Evolutionary conservation across 441 rosid species (phyloP).

Genomic region (Rhodomyrtus psidioides): DNA sequence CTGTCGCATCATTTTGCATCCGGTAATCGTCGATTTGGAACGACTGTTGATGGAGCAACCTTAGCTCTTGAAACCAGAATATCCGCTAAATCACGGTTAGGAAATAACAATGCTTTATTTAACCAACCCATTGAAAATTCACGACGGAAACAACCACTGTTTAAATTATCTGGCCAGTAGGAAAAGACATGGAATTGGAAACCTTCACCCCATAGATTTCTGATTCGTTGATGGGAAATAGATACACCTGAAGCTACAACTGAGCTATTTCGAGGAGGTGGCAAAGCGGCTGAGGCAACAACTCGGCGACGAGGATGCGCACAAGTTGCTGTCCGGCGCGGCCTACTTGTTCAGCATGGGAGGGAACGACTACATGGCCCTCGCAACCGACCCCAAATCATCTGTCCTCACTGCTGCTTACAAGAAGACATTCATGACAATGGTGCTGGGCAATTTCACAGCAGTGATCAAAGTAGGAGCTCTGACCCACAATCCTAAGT

Average conservation of each 20-base stretch:
- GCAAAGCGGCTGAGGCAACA: not conserved
- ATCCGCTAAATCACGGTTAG: not conserved
- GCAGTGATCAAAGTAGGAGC: constrained; percentile 4
- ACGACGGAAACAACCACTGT: not conserved
- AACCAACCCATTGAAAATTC: not conserved
- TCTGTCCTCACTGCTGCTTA: not conserved
- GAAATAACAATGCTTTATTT: not conserved
- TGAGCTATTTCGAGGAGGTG: constrained; percentile 12
- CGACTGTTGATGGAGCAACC: not conserved
- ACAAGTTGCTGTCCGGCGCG: constrained; percentile 2
- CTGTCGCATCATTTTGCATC: not conserved
- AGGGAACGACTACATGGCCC: constrained; percentile 15
- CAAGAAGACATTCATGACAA: not conserved
- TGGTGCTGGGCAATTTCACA: constrained; percentile 15
- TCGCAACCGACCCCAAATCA: not conserved
- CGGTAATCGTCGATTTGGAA: not conserved
- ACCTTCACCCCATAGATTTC: not conserved
- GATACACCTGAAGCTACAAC: constrained; percentile 15
- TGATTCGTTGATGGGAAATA: not conserved
- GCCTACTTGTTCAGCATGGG: constrained; percentile 18
- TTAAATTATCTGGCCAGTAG: not conserved
- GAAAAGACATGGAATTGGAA: not conserved
- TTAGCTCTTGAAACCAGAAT: not conserved
- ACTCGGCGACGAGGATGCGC: constrained; percentile 6
- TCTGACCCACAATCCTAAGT: not conserved